Evolutionary conservation across 306 rosid genomes (phyloP), one percentile per base, ranked within the genome.

Genomic region (Hippophae gyantsensis): DNA sequence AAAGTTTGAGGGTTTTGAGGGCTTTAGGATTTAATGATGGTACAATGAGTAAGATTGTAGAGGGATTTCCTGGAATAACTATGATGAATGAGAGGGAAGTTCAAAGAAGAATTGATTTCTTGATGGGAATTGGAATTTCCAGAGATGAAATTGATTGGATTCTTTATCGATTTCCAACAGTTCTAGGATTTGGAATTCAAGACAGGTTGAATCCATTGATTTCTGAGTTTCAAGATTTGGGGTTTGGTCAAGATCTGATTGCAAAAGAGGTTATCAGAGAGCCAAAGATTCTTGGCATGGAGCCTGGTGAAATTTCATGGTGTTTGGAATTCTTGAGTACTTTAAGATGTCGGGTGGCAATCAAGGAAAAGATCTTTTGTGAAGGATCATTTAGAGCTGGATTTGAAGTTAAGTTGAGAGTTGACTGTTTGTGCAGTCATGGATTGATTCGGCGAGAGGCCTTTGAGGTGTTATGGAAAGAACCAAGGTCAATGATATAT

Each of bases 371-470:
- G 56, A 73, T 87, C 38, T 71, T 72, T 9, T 55, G 60, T 18
- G 68, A 75, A 11, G 89, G 98, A 62, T 47, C 66, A 23, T 67
- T 83, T 10, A 74, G 82, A 64, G 92, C 96, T 56, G 89, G 86
- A 42, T 83, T 90, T 63, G 83, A 81, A 60, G 95, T 83, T 66
- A 90, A 87, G 56, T 18, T 75, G 49, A 76, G 89, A 70, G 80
- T 87, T 11, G 95, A 83, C 65, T 87, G 86, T 67, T 79, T 90
- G 73, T 83, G 98, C 54, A 50, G 62, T 60, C 73, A 74, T 5
- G 92, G 95, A 43, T 70, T 87, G 76, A 85, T 70, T 56, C 80
- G 82, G 5, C 83, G 84, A 47, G 87, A 85, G 51, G 86, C 98
- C 12, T 79, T 85, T 23, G 90, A 83, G 75, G 63, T 87, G 13